Conservation (phyloP, 805 yeast species). For the Candida morakotiae region DNA sequence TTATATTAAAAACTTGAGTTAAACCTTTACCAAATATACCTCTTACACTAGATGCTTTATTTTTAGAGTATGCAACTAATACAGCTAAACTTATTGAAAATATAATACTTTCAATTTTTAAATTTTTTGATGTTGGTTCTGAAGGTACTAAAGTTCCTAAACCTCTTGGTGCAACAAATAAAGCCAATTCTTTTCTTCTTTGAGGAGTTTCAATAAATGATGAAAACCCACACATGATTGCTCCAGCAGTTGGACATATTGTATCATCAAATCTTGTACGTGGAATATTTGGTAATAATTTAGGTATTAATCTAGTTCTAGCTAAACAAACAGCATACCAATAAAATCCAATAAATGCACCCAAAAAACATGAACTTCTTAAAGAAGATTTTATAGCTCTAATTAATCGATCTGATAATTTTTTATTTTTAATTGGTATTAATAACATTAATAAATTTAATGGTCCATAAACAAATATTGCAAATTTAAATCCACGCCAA, state of each 20-base stretch:
- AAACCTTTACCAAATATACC: constrained; percentile 36
- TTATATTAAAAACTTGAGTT: constrained; percentile 15
- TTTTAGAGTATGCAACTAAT: constrained; percentile 30
- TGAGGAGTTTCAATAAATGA: constrained; percentile 34
- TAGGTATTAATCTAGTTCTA: constrained; percentile 37
- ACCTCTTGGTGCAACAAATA: constrained; percentile 42
- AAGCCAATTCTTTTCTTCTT: constrained; percentile 44
- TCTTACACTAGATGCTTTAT: constrained; percentile 25
- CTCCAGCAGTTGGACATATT: constrained; percentile 37
- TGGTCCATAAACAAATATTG: constrained; percentile 39
- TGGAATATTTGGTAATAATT: constrained; percentile 32
- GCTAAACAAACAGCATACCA: constrained; percentile 48
- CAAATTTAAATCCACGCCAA: constrained; percentile 36
- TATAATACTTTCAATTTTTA: constrained; percentile 25
- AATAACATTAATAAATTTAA: constrained; percentile 32
- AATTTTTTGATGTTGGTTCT: constrained; percentile 19
- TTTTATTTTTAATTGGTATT: constrained; percentile 15
- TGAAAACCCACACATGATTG: constrained; percentile 40
- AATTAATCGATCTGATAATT: constrained; percentile 13
- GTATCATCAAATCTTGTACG: constrained; percentile 33
- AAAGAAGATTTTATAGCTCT: constrained; percentile 23
- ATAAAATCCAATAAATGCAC: constrained; percentile 35
- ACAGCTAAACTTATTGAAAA: constrained; percentile 33
- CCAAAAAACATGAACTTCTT: constrained; percentile 42
- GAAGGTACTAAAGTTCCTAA: constrained; percentile 29